phyloP scores from a whole-genome alignment of 2,329 filamentous ascomycete genomes.

The Aaosphaeria pasadenensis region DNA sequence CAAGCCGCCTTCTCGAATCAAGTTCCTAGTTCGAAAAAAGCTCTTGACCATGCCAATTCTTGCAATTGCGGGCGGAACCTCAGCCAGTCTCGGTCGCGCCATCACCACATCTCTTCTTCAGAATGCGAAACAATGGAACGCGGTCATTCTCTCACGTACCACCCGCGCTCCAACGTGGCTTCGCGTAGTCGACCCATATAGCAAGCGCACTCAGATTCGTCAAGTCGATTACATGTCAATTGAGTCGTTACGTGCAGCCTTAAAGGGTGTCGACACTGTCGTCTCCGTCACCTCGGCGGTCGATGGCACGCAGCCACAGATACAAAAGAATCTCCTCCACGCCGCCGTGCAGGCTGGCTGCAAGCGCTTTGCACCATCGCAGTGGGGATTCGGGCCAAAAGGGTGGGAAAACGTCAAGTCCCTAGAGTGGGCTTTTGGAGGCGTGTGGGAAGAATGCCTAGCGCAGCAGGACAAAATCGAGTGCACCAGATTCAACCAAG shows the following conservation, averaged over 20 bases:
- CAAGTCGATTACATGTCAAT: background rate
- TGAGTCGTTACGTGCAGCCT: background rate
- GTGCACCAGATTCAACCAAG: slow-evolving; percentile 1
- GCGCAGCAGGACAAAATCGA: slow-evolving; percentile 2
- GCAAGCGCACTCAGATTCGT: slow-evolving; percentile 1
- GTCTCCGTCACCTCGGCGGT: slow-evolving; percentile 1
- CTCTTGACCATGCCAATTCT: slow-evolving; percentile 1
- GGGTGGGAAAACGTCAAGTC: slow-evolving; percentile 1
- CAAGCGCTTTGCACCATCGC: slow-evolving; percentile 2
- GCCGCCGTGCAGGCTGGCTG: slow-evolving; percentile 1
- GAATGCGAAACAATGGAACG: background rate
- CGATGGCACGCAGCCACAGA: slow-evolving; percentile 1
- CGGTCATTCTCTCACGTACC: background rate
- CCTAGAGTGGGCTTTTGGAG: background rate
- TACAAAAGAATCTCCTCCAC: slow-evolving; percentile 1
- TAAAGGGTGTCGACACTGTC: slow-evolving; percentile 1
- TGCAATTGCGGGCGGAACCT: slow-evolving; percentile 1
- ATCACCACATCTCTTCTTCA: slow-evolving; percentile 1
- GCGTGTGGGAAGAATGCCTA: background rate
- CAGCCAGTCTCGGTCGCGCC: slow-evolving; percentile 1
- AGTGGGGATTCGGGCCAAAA: slow-evolving; percentile 1
- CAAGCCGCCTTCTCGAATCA: background rate
- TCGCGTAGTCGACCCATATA: background rate
- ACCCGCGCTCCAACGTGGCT: background rate
- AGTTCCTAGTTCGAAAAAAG: background rate